Evolutionary conservation across 2,329 filamentous ascomycete genomes (phyloP), one percentile per base, ranked within the genome.

Genomic region (Apiospora saccharicola): DNA sequence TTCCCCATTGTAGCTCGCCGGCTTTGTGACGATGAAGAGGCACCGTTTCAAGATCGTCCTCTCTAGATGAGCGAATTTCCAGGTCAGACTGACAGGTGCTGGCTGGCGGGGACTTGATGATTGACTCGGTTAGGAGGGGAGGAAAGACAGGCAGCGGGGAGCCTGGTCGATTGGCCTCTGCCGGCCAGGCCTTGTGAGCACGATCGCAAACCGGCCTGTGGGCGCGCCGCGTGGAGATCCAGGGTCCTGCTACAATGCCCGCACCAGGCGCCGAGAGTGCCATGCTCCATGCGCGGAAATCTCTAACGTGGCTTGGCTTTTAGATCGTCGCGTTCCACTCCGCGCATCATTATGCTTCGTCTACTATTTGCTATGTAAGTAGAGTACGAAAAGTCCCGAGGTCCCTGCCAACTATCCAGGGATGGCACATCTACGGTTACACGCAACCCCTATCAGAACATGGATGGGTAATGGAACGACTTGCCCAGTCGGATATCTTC

Each of bases 201-300:
- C 19, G 57, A 64, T 64, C 57, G 34, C 57, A 64, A 64, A 64
- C 57, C 57, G 57, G 57, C 57, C 57, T 64, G 57, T 64, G 57
- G 57, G 57, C 24, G 34, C 57, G 34, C 57, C 57, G 57, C 22
- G 57, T 64, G 57, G 57, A 64, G 57, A 64, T 24, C 14, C 57
- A 64, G 57, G 57, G 57, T 41, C 57, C 57, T 64, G 57, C 34
- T 64, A 64, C 57, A 64, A 64, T 64, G 57, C 57, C 57, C 34
- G 57, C 57, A 64, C 57, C 57, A 64, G 57, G 34, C 34, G 22
- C 34, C 34, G 34, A 41, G 24, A 10, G 30, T 61, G 26, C 53
- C 53, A 41, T 41, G 34, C 57, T 64, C 30, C 57, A 41, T 41
- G 57, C 57, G 8, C 19, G 19, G 41, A 34, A 64, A 64, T 64